Evolutionary conservation across 441 rosid genomes (phyloP).

Genomic region (Bocquillonia castaneifolia): DNA sequence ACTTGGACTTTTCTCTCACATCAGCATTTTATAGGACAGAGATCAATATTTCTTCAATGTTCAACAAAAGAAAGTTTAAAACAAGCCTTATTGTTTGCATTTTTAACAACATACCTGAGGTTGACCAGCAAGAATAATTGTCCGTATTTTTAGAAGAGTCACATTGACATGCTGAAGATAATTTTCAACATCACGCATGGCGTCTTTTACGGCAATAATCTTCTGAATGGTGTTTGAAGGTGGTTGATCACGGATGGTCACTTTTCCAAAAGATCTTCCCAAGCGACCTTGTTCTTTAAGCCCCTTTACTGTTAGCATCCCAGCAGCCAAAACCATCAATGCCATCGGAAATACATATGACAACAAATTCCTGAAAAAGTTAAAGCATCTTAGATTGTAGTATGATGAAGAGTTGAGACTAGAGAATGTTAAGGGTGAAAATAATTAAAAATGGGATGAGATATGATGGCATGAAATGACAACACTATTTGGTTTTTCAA

Average conservation of each 20-base stretch:
- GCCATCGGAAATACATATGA: conserved; percentile 59
- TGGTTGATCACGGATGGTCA: conserved; percentile 89
- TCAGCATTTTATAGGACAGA: background rate
- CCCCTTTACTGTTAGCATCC: conserved; percentile 84
- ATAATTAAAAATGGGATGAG: too few species aligned
- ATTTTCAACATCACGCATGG: conserved; percentile 78
- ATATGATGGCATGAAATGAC: too few species aligned
- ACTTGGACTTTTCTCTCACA: background rate
- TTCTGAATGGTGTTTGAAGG: conserved; percentile 95
- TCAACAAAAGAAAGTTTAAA: background rate
- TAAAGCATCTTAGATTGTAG: too few species aligned
- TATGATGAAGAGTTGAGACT: too few species aligned
- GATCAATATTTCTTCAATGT: conserved; percentile 2
- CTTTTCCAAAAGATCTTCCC: conserved; percentile 79
- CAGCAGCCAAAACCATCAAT: conserved; percentile 60
- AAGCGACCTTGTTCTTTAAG: conserved; percentile 94
- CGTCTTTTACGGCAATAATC: conserved; percentile 86
- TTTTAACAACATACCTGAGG: conserved; percentile 63
- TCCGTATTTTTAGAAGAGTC: conserved; percentile 66
- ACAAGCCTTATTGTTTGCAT: background rate
- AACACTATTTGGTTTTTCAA: too few species aligned
- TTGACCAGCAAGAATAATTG: conserved; percentile 78
- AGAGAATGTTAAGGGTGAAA: too few species aligned
- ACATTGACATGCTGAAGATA: conserved; percentile 85
- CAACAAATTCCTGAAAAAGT: conserved; percentile 62